Percentiles rank a stretch among this genome's conserved stretches.
Evolutionary conservation across 2,329 filamentous ascomycete species (phyloP).

Genomic region (Tetracladium maxilliforme): DNA sequence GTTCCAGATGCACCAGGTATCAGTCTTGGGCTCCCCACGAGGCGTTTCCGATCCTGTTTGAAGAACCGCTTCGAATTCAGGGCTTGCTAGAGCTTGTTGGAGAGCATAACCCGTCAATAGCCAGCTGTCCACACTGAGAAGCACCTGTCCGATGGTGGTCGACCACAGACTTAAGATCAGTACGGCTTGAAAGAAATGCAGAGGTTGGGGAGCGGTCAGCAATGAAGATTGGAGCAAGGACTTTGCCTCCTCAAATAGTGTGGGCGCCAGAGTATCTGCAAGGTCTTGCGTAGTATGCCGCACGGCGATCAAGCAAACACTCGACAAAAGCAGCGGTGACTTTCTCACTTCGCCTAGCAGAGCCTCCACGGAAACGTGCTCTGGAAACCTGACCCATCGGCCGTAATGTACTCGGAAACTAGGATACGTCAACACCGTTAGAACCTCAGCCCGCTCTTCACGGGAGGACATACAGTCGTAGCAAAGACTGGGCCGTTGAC

Average conservation of each 20-base stretch:
- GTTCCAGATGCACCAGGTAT: conserved; percentile 23
- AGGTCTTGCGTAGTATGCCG: conserved; percentile 22
- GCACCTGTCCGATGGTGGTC: conserved; percentile 25
- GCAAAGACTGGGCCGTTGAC: conserved; percentile 8
- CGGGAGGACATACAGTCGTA: conserved; percentile 7
- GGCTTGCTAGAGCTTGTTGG: conserved; percentile 22
- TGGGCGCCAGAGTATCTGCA: conserved; percentile 18
- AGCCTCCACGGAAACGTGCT: conserved; percentile 9
- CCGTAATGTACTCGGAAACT: conserved; percentile 24
- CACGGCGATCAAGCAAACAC: conserved; percentile 23
- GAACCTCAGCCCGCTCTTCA: too few relatives aligned
- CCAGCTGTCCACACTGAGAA: conserved; percentile 27
- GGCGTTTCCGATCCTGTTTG: conserved; percentile 2
- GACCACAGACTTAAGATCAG: conserved; percentile 28
- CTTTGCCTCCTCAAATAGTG: conserved; percentile 20
- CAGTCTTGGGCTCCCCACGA: conserved; percentile 10
- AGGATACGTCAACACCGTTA: conserved; percentile 1
- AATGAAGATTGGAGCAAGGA: conserved; percentile 13
- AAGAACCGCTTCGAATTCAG: conserved; percentile 13
- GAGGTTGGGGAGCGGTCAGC: conserved; percentile 19
- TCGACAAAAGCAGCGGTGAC: conserved; percentile 21
- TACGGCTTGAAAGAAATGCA: conserved; percentile 26
- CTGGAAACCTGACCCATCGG: conserved; percentile 22
- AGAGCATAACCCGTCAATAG: conserved; percentile 25
- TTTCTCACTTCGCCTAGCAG: conserved; percentile 17